Evolutionary conservation across 768 basidiomycete species (phyloP).

Genomic region (Suillus placidus): DNA sequence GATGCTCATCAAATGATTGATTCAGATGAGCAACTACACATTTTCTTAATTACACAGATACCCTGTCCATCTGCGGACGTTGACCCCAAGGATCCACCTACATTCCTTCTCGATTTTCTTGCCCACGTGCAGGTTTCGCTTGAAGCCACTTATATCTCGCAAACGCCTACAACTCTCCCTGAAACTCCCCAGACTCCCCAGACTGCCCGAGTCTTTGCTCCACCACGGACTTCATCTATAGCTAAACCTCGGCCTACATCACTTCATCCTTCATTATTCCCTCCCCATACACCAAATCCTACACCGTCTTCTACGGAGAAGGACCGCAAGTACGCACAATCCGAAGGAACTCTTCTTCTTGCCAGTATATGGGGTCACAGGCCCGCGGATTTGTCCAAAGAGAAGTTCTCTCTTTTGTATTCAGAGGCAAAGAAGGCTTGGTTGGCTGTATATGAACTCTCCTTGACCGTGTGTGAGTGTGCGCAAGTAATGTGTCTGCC

Average conservation of each 20-base stretch:
- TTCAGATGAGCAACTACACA: slow-evolving; percentile 59
- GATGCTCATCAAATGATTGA: slow-evolving; percentile 18
- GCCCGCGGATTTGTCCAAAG: slow-evolving; percentile 44
- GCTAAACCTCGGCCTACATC: slow-evolving; percentile 39
- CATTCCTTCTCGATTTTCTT: slow-evolving; percentile 57
- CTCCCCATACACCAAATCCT: slow-evolving; percentile 84
- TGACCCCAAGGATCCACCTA: slow-evolving; percentile 33
- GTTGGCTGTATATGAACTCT: slow-evolving; percentile 80
- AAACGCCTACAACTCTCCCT: slow-evolving; percentile 39
- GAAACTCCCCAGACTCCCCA: slow-evolving; percentile 37
- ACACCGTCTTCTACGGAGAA: slow-evolving; percentile 71
- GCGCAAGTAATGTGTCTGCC: neutral
- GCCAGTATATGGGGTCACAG: slow-evolving; percentile 78
- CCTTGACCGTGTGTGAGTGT: slow-evolving; percentile 76
- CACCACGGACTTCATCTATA: slow-evolving; percentile 58
- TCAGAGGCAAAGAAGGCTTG: slow-evolving; percentile 61
- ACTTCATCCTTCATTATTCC: slow-evolving; percentile 68
- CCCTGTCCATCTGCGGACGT: slow-evolving; percentile 37
- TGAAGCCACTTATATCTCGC: slow-evolving; percentile 79
- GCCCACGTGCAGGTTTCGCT: slow-evolving; percentile 75
- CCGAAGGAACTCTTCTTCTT: slow-evolving; percentile 76
- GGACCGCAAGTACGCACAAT: slow-evolving; percentile 75
- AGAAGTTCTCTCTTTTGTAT: slow-evolving; percentile 70
- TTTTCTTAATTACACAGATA: slow-evolving; percentile 45
- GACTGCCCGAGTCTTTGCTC: slow-evolving; percentile 40